Conservation (phyloP, 2,329 filamentous ascomycete genomes). For the Penicillium rolfsii region DNA sequence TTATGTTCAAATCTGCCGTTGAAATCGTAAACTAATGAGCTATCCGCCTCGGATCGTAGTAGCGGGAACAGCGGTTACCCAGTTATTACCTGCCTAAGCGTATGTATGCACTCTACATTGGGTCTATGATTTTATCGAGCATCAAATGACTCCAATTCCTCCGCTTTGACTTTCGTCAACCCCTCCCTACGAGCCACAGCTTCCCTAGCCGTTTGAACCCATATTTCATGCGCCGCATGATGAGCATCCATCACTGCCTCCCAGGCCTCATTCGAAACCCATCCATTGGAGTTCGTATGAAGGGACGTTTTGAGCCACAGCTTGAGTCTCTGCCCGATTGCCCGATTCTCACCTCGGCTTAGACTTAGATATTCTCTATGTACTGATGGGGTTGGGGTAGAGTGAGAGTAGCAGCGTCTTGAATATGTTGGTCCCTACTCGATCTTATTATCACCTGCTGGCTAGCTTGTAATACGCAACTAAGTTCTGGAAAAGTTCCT, state of each 20-base stretch:
- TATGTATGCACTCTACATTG: too few relatives aligned
- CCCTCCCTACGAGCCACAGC: constrained; percentile 16
- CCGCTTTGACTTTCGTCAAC: constrained; percentile 31
- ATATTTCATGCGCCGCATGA: constrained; percentile 33
- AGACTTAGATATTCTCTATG: constrained; percentile 34
- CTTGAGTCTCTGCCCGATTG: constrained; percentile 35
- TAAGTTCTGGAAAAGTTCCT: background rate
- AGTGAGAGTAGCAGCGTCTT: background rate
- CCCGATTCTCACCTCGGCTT: constrained; percentile 35
- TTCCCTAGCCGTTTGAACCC: constrained; percentile 35
- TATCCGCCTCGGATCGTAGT: too few relatives aligned
- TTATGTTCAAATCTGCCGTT: constrained; percentile 17
- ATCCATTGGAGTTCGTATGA: constrained; percentile 38
- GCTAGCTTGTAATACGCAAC: background rate
- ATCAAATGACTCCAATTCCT: constrained; percentile 37
- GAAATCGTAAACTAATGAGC: background rate
- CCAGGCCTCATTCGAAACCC: constrained; percentile 39
- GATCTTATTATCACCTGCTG: background rate
- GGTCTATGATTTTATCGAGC: background rate
- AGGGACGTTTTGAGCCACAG: constrained; percentile 32
- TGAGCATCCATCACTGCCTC: constrained; percentile 33
- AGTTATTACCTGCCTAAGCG: too few relatives aligned
- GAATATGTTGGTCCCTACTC: background rate
- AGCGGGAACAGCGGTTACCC: too few relatives aligned
- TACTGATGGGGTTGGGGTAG: background rate